Conservation (phyloP, 208 protist species). For the Acanthamoeba healyi region DNA sequence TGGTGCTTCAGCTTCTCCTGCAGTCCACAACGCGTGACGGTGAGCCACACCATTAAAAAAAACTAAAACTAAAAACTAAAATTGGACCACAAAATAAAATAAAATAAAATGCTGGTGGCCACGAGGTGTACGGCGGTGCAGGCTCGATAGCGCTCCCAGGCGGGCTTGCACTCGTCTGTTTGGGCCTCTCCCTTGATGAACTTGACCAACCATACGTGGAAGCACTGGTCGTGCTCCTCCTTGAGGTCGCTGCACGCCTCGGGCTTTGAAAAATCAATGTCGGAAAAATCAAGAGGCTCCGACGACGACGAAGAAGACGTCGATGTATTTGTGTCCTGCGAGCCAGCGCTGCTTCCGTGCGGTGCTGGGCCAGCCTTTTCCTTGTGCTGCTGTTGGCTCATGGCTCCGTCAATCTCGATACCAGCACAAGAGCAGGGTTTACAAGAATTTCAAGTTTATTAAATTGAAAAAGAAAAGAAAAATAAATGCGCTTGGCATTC, state of each 20-base stretch:
- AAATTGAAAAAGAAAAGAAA: too few relatives aligned
- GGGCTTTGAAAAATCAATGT: constrained; percentile 2
- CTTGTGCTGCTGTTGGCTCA: too few relatives aligned
- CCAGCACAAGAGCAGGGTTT: too few relatives aligned
- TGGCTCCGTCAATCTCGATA: too few relatives aligned
- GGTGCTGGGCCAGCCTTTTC: too few relatives aligned
- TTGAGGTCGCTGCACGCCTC: constrained; percentile 35
- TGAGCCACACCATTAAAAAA: background rate
- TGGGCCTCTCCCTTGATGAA: constrained; percentile 4
- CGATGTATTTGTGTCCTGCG: too few relatives aligned
- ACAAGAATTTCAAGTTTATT: too few relatives aligned
- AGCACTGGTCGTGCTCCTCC: constrained; percentile 26
- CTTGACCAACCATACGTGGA: constrained; percentile 8
- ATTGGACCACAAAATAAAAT: too few relatives aligned
- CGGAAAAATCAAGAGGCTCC: too few relatives aligned
- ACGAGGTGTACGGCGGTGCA: constrained; percentile 1
- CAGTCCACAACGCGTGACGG: background rate
- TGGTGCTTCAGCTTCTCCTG: constrained; percentile 46
- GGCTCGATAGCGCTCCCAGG: constrained; percentile 15
- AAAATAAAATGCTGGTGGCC: background rate
- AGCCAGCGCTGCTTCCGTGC: too few relatives aligned
- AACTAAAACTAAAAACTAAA: background rate
- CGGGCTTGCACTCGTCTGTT: constrained; percentile 5
- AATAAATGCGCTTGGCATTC: too few relatives aligned
- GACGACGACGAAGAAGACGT: too few relatives aligned